phyloP scores from a whole-genome alignment of 1,139 yeast genomes.

The Hyphopichia burtonii region DNA sequence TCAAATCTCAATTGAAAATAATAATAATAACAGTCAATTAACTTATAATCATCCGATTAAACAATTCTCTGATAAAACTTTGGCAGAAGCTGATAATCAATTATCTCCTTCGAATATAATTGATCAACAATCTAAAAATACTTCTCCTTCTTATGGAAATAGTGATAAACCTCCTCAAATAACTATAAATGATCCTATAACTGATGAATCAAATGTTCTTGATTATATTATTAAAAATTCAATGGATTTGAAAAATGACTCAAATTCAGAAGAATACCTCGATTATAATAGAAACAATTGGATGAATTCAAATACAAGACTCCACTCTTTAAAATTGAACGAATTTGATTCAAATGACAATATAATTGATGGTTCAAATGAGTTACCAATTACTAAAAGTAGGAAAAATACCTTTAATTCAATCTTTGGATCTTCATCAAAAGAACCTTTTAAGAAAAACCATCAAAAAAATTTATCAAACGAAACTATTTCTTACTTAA shows the following conservation, averaged over 20 bases:
- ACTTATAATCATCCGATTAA: constrained; percentile 7
- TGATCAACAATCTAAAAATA: background rate
- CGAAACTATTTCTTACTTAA: constrained; percentile 4
- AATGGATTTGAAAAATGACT: constrained; percentile 6
- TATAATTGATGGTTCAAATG: background rate
- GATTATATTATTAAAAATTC: constrained; percentile 11
- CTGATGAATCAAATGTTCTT: constrained; percentile 1
- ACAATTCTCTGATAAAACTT: constrained; percentile 12
- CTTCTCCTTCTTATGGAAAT: background rate
- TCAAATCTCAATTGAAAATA: background rate
- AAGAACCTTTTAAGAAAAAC: background rate
- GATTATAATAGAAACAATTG: constrained; percentile 15
- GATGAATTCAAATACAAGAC: constrained; percentile 17
- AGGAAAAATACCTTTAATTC: constrained; percentile 2
- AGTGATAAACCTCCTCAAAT: background rate
- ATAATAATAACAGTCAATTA: background rate
- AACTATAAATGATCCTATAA: background rate
- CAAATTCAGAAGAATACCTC: constrained; percentile 7
- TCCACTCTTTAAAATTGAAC: constrained; percentile 5
- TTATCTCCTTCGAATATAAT: background rate
- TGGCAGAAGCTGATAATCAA: constrained; percentile 6
- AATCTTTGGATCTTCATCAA: constrained; percentile 1
- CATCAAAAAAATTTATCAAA: background rate
- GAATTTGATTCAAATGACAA: background rate
- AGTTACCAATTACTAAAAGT: constrained; percentile 1